Percentiles rank a stretch among this genome's conserved stretches.
Conservation (phyloP, 2,329 filamentous ascomycete species). For the Claviceps sp. region DNA sequence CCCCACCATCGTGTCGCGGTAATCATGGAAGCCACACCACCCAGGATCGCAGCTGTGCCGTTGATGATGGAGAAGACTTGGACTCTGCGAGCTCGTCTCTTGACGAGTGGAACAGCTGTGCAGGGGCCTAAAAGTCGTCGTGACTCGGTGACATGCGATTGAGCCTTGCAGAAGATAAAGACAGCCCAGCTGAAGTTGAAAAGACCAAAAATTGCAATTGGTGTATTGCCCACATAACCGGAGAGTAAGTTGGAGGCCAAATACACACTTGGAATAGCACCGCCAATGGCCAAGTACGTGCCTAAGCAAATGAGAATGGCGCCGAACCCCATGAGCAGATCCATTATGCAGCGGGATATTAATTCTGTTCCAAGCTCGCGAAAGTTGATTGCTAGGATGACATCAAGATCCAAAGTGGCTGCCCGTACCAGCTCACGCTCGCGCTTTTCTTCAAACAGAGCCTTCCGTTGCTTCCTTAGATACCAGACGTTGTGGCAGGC, state of each 20-base stretch:
- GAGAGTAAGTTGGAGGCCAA: slow-evolving; percentile 37
- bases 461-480: slow-evolving; percentile 26
- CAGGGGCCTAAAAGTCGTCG: slow-evolving; percentile 13
- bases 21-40: slow-evolving; percentile 34
- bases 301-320: slow-evolving; percentile 36
- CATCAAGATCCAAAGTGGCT: slow-evolving; percentile 15
- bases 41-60: slow-evolving; percentile 30
- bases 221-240: slow-evolving; percentile 40
- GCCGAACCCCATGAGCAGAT: slow-evolving; percentile 34
- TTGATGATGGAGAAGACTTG: slow-evolving; percentile 31
- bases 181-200: slow-evolving; percentile 34
- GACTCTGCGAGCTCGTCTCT: slow-evolving; percentile 24
- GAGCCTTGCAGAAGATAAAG: slow-evolving; percentile 27
- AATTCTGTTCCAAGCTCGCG: slow-evolving; percentile 37
- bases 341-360: slow-evolving; percentile 37
- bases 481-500: slow-evolving; percentile 33
- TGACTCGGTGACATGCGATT: slow-evolving; percentile 20
- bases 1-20: slow-evolving; percentile 38
- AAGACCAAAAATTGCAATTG: slow-evolving; percentile 34
- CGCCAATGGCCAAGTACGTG: slow-evolving; percentile 40
- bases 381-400: slow-evolving; percentile 28
- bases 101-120: slow-evolving; percentile 17
- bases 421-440: slow-evolving; percentile 4
- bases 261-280: slow-evolving; percentile 28
- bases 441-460: slow-evolving; percentile 14